A percentile compares a stretch with the other conserved stretches of the same genome.
These are phyloP conservation scores for Hypholoma fasciculare DNA, from an alignment of 768 basidiomycete genomes.

Conservation along the genomic window DNA sequence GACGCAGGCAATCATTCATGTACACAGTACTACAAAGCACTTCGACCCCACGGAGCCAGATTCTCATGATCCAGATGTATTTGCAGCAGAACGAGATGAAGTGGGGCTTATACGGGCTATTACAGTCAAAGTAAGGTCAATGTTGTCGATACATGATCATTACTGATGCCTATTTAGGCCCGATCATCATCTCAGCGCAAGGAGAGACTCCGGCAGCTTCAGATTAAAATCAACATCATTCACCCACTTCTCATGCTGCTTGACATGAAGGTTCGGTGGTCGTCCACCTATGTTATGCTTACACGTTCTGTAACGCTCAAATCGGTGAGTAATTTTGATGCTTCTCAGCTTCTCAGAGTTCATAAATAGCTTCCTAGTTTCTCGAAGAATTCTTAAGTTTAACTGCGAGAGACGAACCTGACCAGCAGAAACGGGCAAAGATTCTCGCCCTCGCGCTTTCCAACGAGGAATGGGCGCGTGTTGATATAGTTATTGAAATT, in stretches of 20 bases:
- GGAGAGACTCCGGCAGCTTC: not conserved
- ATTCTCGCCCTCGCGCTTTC: not conserved
- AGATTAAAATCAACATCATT: not conserved
- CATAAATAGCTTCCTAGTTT: not conserved
- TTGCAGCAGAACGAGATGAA: not conserved
- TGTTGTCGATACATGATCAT: not conserved
- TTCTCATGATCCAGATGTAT: not conserved
- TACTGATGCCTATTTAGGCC: not conserved
- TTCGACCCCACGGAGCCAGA: not conserved
- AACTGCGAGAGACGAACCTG: not conserved
- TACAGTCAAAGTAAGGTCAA: not conserved
- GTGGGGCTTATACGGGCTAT: not conserved
- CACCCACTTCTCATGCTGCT: slow-evolving; percentile 9
- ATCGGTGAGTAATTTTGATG: not conserved
- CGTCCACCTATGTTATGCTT: slow-evolving; percentile 19
- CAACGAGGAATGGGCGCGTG: slow-evolving; percentile 10
- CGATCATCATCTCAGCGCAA: not conserved
- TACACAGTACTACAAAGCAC: slow-evolving; percentile 2
- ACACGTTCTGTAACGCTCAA: slow-evolving; percentile 3
- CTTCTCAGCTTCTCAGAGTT: not conserved
- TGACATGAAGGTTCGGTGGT: slow-evolving; percentile 22
- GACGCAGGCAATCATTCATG: slow-evolving; percentile 28
- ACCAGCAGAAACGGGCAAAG: slow-evolving; percentile 5
- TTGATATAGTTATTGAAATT: slow-evolving; percentile 7
- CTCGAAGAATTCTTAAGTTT: not conserved